phyloP scores from a whole-genome alignment of 306 rosid genomes.

The Cicer cuneatum region DNA sequence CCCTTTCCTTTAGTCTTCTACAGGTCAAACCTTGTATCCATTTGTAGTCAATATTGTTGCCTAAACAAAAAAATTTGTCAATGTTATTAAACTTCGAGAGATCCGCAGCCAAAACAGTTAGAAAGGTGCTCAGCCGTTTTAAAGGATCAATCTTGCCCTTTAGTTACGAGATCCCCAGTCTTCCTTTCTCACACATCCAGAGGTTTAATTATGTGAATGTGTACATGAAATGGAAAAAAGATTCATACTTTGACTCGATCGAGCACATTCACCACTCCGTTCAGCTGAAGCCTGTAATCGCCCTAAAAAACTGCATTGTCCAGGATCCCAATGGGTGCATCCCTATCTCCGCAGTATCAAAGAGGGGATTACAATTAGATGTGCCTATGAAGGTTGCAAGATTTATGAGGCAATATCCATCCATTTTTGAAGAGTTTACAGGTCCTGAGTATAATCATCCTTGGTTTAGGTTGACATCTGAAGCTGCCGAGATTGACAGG shows the following conservation, averaged over 20 bases:
- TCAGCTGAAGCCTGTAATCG: conserved; percentile 65
- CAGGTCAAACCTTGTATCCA: conserved; percentile 32
- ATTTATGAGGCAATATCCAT: conserved; percentile 83
- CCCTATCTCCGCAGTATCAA: conserved; percentile 79
- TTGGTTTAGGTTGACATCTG: conserved; percentile 84
- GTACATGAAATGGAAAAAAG: conserved; percentile 93
- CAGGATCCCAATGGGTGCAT: conserved; percentile 68
- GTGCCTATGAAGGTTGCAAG: conserved; percentile 77
- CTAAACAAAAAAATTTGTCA: too few species aligned
- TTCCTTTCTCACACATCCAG: conserved; percentile 54
- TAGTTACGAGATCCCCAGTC: conserved; percentile 25
- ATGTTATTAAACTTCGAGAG: conserved; percentile 53
- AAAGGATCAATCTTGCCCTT: conserved; percentile 40
- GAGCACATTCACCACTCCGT: conserved; percentile 73
- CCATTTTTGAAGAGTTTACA: conserved; percentile 77
- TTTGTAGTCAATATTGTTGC: background rate
- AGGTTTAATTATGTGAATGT: conserved; percentile 71
- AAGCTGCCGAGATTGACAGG: conserved; percentile 75
- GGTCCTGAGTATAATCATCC: conserved; percentile 78
- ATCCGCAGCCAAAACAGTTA: conserved; percentile 46
- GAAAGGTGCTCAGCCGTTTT: conserved; percentile 36
- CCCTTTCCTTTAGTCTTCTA: background rate
- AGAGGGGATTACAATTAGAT: conserved; percentile 64
- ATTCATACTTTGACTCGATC: conserved; percentile 69
- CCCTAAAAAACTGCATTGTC: conserved; percentile 77